Base-by-base conservation (phyloP, 202 grass and related monocot genomes). In the Panicum virgatum region DNA sequence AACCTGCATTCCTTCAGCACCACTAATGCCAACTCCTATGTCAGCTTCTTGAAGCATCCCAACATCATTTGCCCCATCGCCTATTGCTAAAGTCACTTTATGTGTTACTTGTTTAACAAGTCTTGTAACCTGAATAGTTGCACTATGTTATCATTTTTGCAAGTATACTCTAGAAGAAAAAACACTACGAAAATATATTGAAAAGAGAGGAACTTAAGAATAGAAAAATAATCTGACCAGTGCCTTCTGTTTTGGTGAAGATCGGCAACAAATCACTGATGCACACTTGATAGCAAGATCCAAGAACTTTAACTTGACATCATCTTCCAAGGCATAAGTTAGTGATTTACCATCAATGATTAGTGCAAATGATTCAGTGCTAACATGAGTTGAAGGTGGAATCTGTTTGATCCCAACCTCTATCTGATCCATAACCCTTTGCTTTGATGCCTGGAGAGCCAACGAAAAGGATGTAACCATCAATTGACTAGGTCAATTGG, bases 41-140 rank as follows among this genome's bases (percentile, higher is more conserved):
- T 99, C 96, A 69, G 96, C 96, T 96, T 99, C 96, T 86, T 99
- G 96, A 84, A 99, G 96, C 96, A 99, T 99, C 25, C 96, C 96
- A 29, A 99, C 96, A 83, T 99, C 96, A 86, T 99, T 99, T 65
- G 96, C 96, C 30, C 96, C 96, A 80, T 99, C 96, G 66, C 96
- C 96, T 69, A 99, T 96, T 79, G 88, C 96, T 75, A 99, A 87
- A 38, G 93, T 99, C 68, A 99, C 93, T 84, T 90, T 94, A 84
- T 71, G 26, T 32, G 89, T 82, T 36, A 81, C 92, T 65, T 80
- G 11, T 86, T 99, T 99, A 91, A 99, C 96, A 25, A 99, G 96
- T 61, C 93, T 92, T 57, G 96, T 94, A 77, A 99, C 96, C 96
- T 99, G 77, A 57, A 65, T 64, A 26, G 19, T 57, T 83, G 13